A percentile compares a stretch with the other conserved stretches of the same genome.
Evolutionary conservation across 768 basidiomycete species (phyloP).

Genomic region (Rossbeevera mucosa): DNA sequence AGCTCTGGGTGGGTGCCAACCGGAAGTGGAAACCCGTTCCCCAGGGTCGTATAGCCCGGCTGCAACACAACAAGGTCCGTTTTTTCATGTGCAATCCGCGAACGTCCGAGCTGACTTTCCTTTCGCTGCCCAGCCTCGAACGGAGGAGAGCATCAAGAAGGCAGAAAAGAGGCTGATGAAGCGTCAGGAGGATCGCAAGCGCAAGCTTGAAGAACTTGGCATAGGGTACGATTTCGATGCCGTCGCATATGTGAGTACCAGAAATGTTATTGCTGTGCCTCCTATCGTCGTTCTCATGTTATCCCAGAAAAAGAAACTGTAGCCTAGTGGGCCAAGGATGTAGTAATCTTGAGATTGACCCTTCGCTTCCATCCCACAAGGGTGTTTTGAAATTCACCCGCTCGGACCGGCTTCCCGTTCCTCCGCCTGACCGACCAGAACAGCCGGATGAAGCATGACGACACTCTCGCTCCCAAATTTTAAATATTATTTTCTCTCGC

Average conservation of each 20-base stretch:
- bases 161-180: slow-evolving; percentile 67
- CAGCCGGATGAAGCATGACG: too few species aligned
- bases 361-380: too few species aligned
- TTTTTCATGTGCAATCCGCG: not conserved
- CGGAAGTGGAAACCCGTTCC: slow-evolving; percentile 84
- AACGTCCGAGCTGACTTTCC: slow-evolving; percentile 5
- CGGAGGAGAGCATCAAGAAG: slow-evolving; percentile 60
- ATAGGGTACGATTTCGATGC: slow-evolving; percentile 83
- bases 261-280: not conserved
- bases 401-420: not conserved
- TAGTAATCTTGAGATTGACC: not conserved
- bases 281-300: not conserved
- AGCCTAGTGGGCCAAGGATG: slow-evolving; percentile 15
- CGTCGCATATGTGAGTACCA: slow-evolving; percentile 78
- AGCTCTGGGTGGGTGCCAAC: slow-evolving; percentile 97
- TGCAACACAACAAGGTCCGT: slow-evolving; percentile 77
- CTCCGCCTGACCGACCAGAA: not conserved
- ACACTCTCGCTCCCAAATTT: not conserved
- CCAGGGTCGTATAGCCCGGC: slow-evolving; percentile 59
- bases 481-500: not conserved
- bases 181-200: slow-evolving; percentile 72
- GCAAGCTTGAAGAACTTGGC: slow-evolving; percentile 72
- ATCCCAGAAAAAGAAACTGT: slow-evolving; percentile 35
- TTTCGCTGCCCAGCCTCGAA: slow-evolving; percentile 52
- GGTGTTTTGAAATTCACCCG: not conserved